phyloP scores from a whole-genome alignment of 495 filamentous ascomycete genomes.

The Wilcoxina mikolae region DNA sequence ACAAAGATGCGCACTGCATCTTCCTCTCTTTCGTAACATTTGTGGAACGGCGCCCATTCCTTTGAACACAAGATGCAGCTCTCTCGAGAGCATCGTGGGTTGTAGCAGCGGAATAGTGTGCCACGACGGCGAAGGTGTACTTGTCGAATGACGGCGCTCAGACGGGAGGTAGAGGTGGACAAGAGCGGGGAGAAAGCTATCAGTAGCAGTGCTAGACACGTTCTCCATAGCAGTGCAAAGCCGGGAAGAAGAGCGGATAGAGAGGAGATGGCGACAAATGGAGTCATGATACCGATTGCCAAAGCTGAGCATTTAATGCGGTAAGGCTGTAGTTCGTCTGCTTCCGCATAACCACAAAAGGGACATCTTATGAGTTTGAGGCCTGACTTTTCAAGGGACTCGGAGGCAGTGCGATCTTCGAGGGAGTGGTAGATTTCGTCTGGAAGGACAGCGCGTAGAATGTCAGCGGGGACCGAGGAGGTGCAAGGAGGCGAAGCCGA shows the following conservation, averaged over 20 bases:
- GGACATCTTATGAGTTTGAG: constrained; percentile 73
- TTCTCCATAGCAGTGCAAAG: background rate
- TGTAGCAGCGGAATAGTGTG: constrained; percentile 51
- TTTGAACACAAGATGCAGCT: constrained; percentile 67
- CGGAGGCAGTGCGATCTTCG: constrained; percentile 59
- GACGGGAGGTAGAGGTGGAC: background rate
- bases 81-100: constrained; percentile 44
- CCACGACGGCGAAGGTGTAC: constrained; percentile 10
- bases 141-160: background rate
- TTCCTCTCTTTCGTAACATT: constrained; percentile 46
- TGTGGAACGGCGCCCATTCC: constrained; percentile 51
- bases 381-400: constrained; percentile 52
- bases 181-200: constrained; percentile 17
- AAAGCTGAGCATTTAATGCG: constrained; percentile 36
- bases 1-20: constrained; percentile 71
- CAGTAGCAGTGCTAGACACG: constrained; percentile 23
- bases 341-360: constrained; percentile 81
- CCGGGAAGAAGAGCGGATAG: background rate
- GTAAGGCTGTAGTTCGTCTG: constrained; percentile 55
- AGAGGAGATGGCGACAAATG: background rate
- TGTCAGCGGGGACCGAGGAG: constrained; percentile 52
- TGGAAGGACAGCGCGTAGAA: constrained; percentile 56
- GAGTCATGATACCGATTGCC: constrained; percentile 30
- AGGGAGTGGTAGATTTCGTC: constrained; percentile 53
- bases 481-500: constrained; percentile 48